A percentile compares a stretch with the other conserved stretches of the same genome.
phyloP scores from a whole-genome alignment of 768 basidiomycete genomes.

The Tulasnella sp. region DNA sequence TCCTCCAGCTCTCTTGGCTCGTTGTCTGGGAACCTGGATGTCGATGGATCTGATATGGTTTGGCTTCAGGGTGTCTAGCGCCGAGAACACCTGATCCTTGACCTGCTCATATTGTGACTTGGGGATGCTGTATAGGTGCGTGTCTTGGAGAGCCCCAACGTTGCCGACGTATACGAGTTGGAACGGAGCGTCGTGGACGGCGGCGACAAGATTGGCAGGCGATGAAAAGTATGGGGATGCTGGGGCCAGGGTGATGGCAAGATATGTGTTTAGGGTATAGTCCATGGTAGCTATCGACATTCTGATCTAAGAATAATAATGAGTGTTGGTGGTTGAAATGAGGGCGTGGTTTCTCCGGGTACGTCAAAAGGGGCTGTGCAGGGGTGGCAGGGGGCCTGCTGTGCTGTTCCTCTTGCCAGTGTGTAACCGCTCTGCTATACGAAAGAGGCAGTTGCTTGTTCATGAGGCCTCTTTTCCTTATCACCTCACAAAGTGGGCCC shows the following conservation, averaged over 20 bases:
- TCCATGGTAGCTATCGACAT: background rate
- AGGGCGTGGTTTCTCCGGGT: background rate
- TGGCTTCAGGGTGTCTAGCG: background rate
- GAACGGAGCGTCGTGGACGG: background rate
- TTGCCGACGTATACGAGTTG: conserved; percentile 8
- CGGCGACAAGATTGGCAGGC: conserved; percentile 2
- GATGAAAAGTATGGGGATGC: conserved; percentile 3
- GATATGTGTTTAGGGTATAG: conserved; percentile 7
- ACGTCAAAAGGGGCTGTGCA: background rate
- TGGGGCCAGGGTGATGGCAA: conserved; percentile 6
- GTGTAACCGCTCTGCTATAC: background rate
- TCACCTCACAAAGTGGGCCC: background rate
- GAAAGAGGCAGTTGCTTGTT: background rate
- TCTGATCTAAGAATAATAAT: background rate
- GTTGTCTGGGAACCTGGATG: conserved; percentile 13
- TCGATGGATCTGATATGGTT: conserved; percentile 4
- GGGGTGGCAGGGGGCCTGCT: background rate
- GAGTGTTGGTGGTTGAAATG: background rate
- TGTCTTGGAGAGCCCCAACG: conserved; percentile 6
- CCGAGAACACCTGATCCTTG: conserved; percentile 9
- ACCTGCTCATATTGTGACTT: conserved; percentile 11
- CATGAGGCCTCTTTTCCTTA: background rate
- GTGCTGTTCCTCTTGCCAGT: background rate
- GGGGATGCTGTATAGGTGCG: conserved; percentile 17
- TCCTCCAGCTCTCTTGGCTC: conserved; percentile 9